A percentile compares a stretch with the other conserved stretches of the same genome.
phyloP scores from a whole-genome alignment of 768 basidiomycete species.

The Pleurotus pulmonarius region DNA sequence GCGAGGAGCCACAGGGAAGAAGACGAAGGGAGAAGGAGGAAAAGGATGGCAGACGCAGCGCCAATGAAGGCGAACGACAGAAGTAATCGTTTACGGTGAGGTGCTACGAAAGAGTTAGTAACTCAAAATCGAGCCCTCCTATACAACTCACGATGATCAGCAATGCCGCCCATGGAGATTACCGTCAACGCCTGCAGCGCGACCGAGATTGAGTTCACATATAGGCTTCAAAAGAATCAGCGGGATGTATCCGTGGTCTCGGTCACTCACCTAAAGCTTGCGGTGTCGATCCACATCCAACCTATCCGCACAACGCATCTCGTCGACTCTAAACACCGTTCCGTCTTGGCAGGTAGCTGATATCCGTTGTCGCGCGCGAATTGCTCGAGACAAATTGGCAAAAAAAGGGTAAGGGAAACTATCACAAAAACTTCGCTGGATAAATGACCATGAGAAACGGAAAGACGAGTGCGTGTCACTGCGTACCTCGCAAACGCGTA shows the following conservation, averaged over 20 bases:
- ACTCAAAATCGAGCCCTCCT: not conserved
- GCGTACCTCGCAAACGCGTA: constrained; percentile 80
- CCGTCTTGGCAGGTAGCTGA: constrained; percentile 60
- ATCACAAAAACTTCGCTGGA: constrained; percentile 76
- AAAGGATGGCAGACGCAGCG: constrained; percentile 60
- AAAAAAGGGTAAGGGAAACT: constrained; percentile 75
- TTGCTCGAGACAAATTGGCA: constrained; percentile 83
- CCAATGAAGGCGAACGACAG: constrained; percentile 73
- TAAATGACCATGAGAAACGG: no score
- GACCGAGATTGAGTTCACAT: constrained; percentile 85
- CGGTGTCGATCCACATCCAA: constrained; percentile 86
- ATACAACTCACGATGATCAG: constrained; percentile 71
- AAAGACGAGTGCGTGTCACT: not conserved
- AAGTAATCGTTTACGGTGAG: constrained; percentile 76
- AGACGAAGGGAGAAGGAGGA: constrained; percentile 70
- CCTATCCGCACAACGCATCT: constrained; percentile 81
- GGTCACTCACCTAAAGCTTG: constrained; percentile 76
- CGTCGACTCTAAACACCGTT: constrained; percentile 52
- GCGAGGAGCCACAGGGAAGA: constrained; percentile 68
- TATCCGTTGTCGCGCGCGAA: constrained; percentile 89
- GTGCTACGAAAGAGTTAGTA: constrained; percentile 30
- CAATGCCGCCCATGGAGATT: constrained; percentile 90
- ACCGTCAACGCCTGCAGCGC: constrained; percentile 90
- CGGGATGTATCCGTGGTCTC: not conserved
- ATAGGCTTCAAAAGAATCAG: constrained; percentile 49